Base-by-base conservation (phyloP, 1,139 yeast genomes). In the Suhomyces atakaporum region DNA sequence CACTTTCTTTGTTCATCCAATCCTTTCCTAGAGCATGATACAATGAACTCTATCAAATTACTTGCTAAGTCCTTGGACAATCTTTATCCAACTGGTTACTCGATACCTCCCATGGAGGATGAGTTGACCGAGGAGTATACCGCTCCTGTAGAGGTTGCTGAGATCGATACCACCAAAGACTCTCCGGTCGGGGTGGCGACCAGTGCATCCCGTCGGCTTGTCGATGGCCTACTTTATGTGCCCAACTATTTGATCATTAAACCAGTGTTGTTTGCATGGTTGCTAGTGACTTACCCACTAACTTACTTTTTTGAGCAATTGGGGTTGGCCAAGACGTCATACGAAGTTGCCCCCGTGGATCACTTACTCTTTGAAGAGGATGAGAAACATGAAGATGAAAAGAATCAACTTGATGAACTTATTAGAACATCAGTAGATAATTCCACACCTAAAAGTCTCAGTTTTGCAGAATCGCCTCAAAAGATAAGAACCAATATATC, bases 271-370 rank as follows among this genome's bases (percentile, higher is more conserved):
- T 64, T 68, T 37, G 25, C 67, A 1, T 64, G 81, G 69, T 63
- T 61, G 37, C 44, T 77, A 12, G 29, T 73, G 11, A 67, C 78
- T 1, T 75, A 70, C 49, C 84, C 84, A 1, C 55, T 77, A 42
- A 59, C 69, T 26, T 51, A 74, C 33, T 47, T 75, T 10, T 54
- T 57, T 30, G 58, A 54, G 29, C 51, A 49, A 25, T 38, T 31
- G 30, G 51, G 50, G 8, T 31, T 47, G 28, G 35, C 44, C 29
- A 33, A 33, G 22, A 10, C 29, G n/a, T 29, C 15, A 16, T 22
- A 18, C 9, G 33, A 23, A 9, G 15, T 25, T 4, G 8, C 19
- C 10, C 33, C 16, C 9, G 24, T 10, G 5, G 30, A 21, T 4
- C 13, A 28, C 16, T 9, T 26, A 9, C n/a, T 29, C 13, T 27